These are phyloP conservation scores for Tylopilus vinaceipallidus DNA, from an alignment of 768 basidiomycete species.

Conservation along the genomic window DNA sequence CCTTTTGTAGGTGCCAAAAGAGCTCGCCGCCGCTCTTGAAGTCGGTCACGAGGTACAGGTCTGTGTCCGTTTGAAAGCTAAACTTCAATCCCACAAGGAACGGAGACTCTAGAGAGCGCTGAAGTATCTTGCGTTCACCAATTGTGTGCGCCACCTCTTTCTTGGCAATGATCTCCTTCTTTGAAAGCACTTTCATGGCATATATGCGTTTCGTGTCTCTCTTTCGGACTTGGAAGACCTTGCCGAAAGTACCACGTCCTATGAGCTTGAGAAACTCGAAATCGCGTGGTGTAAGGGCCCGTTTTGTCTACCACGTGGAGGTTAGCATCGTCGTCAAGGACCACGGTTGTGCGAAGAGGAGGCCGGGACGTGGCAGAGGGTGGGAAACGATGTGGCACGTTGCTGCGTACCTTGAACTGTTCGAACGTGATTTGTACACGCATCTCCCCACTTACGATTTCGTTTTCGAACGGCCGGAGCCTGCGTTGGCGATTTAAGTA, in stretches of 20 bases:
- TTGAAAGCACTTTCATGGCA: constrained; percentile 98
- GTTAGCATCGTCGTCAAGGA: constrained; percentile 21
- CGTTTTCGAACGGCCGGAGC: constrained; percentile 72
- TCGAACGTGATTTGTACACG: constrained; percentile 94
- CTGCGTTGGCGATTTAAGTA: constrained; percentile 37
- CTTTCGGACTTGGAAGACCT: constrained; percentile 99
- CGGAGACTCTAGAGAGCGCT: constrained; percentile 87
- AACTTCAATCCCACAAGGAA: constrained; percentile 99
- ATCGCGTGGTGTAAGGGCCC: constrained; percentile 87
- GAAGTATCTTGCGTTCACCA: constrained; percentile 97
- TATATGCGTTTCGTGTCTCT: constrained; percentile 98
- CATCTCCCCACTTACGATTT: constrained; percentile 89
- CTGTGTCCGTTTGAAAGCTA: constrained; percentile 93
- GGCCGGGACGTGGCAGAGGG: constrained; percentile 23
- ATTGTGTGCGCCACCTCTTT: constrained; percentile 99
- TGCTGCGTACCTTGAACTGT: constrained; percentile 67
- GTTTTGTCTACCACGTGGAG: constrained; percentile 60
- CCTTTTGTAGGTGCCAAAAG: constrained; percentile 97
- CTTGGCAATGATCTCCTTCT: constrained; percentile 98
- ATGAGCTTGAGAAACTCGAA: constrained; percentile 99
- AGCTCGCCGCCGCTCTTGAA: constrained; percentile 98
- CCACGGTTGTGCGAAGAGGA: constrained; percentile 24
- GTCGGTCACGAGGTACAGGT: constrained; percentile 95
- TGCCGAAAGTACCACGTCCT: constrained; percentile 96
- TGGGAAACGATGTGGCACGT: constrained; percentile 22